These are phyloP conservation scores for Phialocephala subalpina DNA, from an alignment of 2,329 filamentous ascomycete genomes.

Conservation along the genomic window DNA sequence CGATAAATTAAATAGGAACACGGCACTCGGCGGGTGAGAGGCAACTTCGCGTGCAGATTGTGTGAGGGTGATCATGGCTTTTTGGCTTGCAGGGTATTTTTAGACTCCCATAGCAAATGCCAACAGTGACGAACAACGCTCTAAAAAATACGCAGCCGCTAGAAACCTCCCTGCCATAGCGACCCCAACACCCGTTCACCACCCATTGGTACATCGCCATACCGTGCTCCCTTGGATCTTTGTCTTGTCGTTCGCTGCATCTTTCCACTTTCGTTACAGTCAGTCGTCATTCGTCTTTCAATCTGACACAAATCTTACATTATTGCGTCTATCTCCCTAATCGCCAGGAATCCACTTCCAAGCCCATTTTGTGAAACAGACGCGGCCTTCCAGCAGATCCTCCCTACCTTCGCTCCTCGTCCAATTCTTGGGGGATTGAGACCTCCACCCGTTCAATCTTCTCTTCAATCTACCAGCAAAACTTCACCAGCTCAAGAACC, in stretches of 20 bases:
- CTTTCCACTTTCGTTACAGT: slow-evolving; percentile 11
- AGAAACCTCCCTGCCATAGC: not conserved
- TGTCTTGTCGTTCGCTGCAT: not conserved
- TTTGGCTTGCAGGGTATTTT: not conserved
- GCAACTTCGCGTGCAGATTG: slow-evolving; percentile 9
- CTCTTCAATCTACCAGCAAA: slow-evolving; percentile 19
- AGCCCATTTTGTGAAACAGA: slow-evolving; percentile 26
- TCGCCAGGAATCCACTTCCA: slow-evolving; percentile 21
- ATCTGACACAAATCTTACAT: slow-evolving; percentile 20
- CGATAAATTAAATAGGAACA: not conserved
- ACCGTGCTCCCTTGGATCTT: not conserved
- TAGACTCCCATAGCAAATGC: not conserved
- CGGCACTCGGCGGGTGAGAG: not conserved
- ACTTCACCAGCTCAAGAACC: slow-evolving; percentile 13
- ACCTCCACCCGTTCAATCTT: slow-evolving; percentile 19
- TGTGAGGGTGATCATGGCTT: not conserved
- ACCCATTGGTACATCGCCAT: not conserved
- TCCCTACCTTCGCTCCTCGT: slow-evolving; percentile 15
- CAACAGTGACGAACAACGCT: not conserved
- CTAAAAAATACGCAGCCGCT: not conserved
- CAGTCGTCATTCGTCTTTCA: not conserved
- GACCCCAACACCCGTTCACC: not conserved
- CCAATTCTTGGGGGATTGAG: slow-evolving; percentile 6
- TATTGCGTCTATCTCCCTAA: slow-evolving; percentile 24
- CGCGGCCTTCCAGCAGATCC: slow-evolving; percentile 17